Evolutionary conservation across 345 rosid species (phyloP).

Genomic region (Hevea brasiliensis): DNA sequence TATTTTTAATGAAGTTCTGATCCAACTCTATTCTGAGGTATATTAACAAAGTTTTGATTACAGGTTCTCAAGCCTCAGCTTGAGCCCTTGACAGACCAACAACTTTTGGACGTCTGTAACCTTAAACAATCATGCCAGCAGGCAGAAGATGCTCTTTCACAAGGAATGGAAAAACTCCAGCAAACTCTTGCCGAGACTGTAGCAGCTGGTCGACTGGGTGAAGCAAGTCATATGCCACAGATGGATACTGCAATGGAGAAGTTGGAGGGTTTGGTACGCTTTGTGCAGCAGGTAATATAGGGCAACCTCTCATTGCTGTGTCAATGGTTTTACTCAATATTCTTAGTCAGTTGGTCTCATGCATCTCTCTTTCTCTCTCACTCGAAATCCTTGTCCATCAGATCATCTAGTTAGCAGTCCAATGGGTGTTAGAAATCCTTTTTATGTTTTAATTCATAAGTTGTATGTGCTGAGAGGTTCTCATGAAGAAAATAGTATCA

Average conservation of each 20-base stretch:
- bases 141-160: constrained; percentile 92
- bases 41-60: constrained; percentile 11
- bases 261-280: constrained; percentile 70
- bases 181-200: constrained; percentile 64
- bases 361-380: neutral
- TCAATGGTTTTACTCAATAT: constrained; percentile 1
- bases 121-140: constrained; percentile 77
- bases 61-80: constrained; percentile 81
- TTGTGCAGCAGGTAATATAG: constrained; percentile 66
- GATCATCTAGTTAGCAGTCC: too few relatives aligned
- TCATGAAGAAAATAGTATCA: neutral
- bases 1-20: neutral
- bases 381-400: too few relatives aligned
- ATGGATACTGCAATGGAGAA: constrained; percentile 69
- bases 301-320: constrained; percentile 6
- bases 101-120: constrained; percentile 45
- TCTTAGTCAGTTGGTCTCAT: neutral
- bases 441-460: too few relatives aligned
- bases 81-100: constrained; percentile 65
- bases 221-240: constrained; percentile 54
- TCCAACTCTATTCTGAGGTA: constrained; percentile 8
- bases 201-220: constrained; percentile 59
- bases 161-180: constrained; percentile 92
- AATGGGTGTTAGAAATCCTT: too few relatives aligned
- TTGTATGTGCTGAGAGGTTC: neutral